Evolutionary conservation across 2,329 filamentous ascomycete genomes (phyloP).

Genomic region (Aspergillus candidus): DNA sequence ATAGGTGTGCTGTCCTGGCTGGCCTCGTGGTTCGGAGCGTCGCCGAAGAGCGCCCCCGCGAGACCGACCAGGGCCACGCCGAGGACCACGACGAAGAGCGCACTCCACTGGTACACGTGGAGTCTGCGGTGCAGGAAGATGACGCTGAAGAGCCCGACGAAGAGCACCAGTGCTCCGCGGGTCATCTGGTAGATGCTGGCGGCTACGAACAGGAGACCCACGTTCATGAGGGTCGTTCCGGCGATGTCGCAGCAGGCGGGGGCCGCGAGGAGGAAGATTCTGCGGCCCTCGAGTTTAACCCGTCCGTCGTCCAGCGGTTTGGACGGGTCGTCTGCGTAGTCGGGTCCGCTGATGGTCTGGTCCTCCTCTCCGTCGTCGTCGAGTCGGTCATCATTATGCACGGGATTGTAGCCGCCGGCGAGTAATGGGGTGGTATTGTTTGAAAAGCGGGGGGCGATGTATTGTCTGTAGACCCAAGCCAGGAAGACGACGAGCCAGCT

Average conservation of each 20-base stretch:
- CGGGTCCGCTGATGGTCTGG: slow-evolving; percentile 38
- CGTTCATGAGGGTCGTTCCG: slow-evolving; percentile 96
- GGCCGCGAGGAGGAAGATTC: slow-evolving; percentile 68
- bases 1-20: slow-evolving; percentile 22
- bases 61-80: slow-evolving; percentile 88
- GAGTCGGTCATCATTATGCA: slow-evolving; percentile 48
- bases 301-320: slow-evolving; percentile 56
- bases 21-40: slow-evolving; percentile 40
- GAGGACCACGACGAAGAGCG: slow-evolving; percentile 75
- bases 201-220: slow-evolving; percentile 85
- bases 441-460: slow-evolving; percentile 36
- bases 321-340: slow-evolving; percentile 42
- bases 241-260: slow-evolving; percentile 91
- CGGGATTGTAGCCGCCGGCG: slow-evolving; percentile 59
- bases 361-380: slow-evolving; percentile 40
- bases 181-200: slow-evolving; percentile 99
- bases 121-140: slow-evolving; percentile 77
- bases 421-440: slow-evolving; percentile 38
- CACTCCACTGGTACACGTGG: slow-evolving; percentile 85
- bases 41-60: slow-evolving; percentile 73
- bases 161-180: slow-evolving; percentile 84
- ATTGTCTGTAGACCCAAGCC: slow-evolving; percentile 60
- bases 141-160: slow-evolving; percentile 93
- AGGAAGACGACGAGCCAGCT: slow-evolving; percentile 85
- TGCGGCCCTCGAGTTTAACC: slow-evolving; percentile 60